phyloP scores from a whole-genome alignment of 495 filamentous ascomycete species.

The Tetracladium setigerum region DNA sequence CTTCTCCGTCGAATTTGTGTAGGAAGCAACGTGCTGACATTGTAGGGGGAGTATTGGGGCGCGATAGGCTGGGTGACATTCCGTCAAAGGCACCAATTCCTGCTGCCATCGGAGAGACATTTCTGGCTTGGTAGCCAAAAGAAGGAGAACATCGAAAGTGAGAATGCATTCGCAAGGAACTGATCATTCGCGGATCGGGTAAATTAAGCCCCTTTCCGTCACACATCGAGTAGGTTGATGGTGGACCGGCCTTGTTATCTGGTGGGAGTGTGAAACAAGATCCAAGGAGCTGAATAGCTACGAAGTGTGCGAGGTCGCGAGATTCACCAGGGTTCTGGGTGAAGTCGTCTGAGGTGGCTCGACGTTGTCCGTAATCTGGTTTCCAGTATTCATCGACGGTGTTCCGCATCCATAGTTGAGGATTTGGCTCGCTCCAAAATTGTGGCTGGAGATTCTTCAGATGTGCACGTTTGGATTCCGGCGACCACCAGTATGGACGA shows the following conservation, averaged over 20 bases:
- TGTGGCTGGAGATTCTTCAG: conserved; percentile 7
- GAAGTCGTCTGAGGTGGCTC: conserved; percentile 16
- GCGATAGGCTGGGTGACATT: not conserved
- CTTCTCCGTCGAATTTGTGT: not conserved
- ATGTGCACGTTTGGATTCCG: conserved; percentile 10
- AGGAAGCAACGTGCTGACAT: not conserved
- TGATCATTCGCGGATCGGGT: conserved; percentile 16
- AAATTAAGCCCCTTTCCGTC: not conserved
- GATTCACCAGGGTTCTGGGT: conserved; percentile 3
- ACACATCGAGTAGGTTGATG: not conserved
- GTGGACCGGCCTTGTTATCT: not conserved
- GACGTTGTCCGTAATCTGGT: not conserved
- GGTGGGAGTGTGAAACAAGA: conserved; percentile 23
- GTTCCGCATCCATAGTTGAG: conserved; percentile 7
- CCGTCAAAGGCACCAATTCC: conserved; percentile 13
- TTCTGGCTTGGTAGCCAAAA: conserved; percentile 25
- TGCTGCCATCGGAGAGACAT: conserved; percentile 17
- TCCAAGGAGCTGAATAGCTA: conserved; percentile 24
- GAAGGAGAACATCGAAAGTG: conserved; percentile 23
- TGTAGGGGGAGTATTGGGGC: not conserved
- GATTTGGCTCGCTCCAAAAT: not conserved
- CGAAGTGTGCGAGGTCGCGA: conserved; percentile 17
- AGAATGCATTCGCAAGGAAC: conserved; percentile 25
- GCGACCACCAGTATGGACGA: conserved; percentile 21
- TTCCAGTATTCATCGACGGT: not conserved